Conservation (phyloP, 129 eudicot genomes). For the Flaveria ramosissima region DNA sequence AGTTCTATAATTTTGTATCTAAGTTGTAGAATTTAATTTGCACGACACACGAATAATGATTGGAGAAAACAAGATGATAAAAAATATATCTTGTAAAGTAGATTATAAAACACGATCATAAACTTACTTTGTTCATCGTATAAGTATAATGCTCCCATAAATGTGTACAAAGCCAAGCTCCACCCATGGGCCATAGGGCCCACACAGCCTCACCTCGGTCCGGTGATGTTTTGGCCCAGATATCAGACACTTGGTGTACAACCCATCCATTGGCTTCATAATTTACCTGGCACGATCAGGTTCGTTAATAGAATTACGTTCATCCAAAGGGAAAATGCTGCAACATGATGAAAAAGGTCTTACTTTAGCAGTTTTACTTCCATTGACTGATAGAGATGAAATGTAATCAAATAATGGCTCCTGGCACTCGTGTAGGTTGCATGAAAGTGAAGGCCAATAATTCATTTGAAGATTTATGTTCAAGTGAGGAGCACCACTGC, state of each 20-base stretch:
- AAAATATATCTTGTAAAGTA: not conserved
- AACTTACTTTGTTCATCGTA: slow-evolving; percentile 77
- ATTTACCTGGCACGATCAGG: slow-evolving; percentile 52
- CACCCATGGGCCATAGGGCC: slow-evolving; percentile 98
- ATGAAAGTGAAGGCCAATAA: slow-evolving; percentile 90
- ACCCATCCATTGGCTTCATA: slow-evolving; percentile 93
- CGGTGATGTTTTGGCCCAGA: slow-evolving; percentile 95
- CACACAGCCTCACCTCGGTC: slow-evolving; percentile 82
- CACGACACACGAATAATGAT: not conserved
- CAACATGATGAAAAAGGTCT: slow-evolving; percentile 29
- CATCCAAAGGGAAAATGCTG: not conserved
- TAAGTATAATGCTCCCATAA: slow-evolving; percentile 89
- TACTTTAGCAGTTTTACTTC: slow-evolving; percentile 79
- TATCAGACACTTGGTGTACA: slow-evolving; percentile 79
- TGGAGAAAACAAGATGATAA: not conserved
- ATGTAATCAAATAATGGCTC: slow-evolving; percentile 79
- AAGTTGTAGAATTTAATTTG: slow-evolving; percentile 3
- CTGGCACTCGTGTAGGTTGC: slow-evolving; percentile 85
- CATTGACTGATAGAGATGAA: slow-evolving; percentile 69
- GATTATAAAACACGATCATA: not conserved
- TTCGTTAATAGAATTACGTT: not conserved
- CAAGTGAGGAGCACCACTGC: slow-evolving; percentile 87
- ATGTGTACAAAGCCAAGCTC: slow-evolving; percentile 99
- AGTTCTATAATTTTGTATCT: not conserved
- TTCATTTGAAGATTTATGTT: slow-evolving; percentile 96